A percentile compares a stretch with the other conserved stretches of the same genome.
Conservation (phyloP, 441 rosid species). For the Cnidoscolus chayamansa region DNA sequence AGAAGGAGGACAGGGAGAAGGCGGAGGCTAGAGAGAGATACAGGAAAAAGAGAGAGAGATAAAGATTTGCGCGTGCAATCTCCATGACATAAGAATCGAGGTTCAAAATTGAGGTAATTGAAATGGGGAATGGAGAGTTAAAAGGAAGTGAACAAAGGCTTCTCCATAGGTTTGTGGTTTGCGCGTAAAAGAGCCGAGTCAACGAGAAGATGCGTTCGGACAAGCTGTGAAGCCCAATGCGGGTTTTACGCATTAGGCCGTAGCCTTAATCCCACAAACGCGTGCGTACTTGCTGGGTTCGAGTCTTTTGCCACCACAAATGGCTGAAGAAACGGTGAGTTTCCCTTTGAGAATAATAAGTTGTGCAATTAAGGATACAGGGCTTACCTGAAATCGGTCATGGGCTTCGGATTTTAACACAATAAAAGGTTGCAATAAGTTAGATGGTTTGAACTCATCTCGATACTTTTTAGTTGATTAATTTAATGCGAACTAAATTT, state of each 20-base stretch:
- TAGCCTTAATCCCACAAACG: not conserved
- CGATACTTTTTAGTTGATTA: no score
- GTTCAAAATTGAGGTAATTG: not conserved
- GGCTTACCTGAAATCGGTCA: no score
- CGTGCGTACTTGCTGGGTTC: no score
- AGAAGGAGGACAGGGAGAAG: slow-evolving; percentile 34
- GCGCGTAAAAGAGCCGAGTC: not conserved
- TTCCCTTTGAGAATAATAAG: not conserved
- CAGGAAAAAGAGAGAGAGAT: slow-evolving; percentile 23
- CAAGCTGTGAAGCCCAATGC: not conserved
- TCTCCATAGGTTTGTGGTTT: not conserved
- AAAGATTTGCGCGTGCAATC: not conserved
- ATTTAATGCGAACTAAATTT: no score
- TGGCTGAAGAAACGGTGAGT: not conserved
- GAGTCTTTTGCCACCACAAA: not conserved
- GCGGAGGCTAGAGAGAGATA: slow-evolving; percentile 19
- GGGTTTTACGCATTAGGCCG: not conserved
- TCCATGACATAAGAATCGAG: slow-evolving; percentile 28
- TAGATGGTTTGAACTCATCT: no score
- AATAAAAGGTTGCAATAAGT: no score
- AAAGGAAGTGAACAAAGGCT: not conserved
- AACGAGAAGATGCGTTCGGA: slow-evolving; percentile 18
- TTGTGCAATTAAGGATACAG: no score
- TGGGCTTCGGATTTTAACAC: no score
- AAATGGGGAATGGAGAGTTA: not conserved